phyloP scores from a whole-genome alignment of 1,284 basidiomycete species.

The Fomitopsis pinicola region DNA sequence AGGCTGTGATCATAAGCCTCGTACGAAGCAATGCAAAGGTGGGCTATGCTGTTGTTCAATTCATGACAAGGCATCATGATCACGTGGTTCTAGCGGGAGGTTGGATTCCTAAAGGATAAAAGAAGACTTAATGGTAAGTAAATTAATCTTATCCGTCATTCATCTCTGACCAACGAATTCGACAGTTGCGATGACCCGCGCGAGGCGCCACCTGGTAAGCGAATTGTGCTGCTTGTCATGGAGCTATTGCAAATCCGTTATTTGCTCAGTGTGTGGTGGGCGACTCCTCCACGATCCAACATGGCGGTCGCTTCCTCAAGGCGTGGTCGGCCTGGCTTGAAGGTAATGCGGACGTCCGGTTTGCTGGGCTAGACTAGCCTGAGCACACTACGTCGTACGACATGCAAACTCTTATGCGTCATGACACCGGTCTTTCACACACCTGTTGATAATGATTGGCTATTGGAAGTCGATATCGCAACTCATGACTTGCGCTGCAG shows the following conservation, averaged over 20 bases:
- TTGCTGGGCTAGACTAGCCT: slow-evolving; percentile 58
- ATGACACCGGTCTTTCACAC: too few relatives aligned
- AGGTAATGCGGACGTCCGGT: slow-evolving; percentile 83
- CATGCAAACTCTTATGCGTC: too few relatives aligned
- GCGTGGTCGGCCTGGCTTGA: slow-evolving; percentile 92
- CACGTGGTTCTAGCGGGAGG: slow-evolving; percentile 56
- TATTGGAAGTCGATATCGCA: too few relatives aligned
- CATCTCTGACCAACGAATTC: not conserved
- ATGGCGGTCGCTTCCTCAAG: slow-evolving; percentile 81
- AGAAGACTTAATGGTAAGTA: slow-evolving; percentile 76
- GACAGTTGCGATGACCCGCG: slow-evolving; percentile 89
- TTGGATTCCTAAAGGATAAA: slow-evolving; percentile 91
- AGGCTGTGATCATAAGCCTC: slow-evolving; percentile 85
- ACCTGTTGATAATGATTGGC: too few relatives aligned
- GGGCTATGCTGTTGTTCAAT: slow-evolving; percentile 10
- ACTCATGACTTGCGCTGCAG: too few relatives aligned
- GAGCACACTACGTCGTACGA: too few relatives aligned
- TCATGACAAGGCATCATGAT: not conserved
- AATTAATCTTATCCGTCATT: slow-evolving; percentile 10
- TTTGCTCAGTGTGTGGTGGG: slow-evolving; percentile 76
- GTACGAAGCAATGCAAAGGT: slow-evolving; percentile 85
- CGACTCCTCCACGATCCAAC: slow-evolving; percentile 83
- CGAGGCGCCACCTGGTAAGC: slow-evolving; percentile 81
- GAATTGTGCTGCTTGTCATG: slow-evolving; percentile 53
- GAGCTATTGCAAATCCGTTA: not conserved